A percentile compares a stretch with the other conserved stretches of the same genome.
Evolutionary conservation across 2,329 filamentous ascomycete species (phyloP).

Genomic region (Sclerotinia trifoliorum): DNA sequence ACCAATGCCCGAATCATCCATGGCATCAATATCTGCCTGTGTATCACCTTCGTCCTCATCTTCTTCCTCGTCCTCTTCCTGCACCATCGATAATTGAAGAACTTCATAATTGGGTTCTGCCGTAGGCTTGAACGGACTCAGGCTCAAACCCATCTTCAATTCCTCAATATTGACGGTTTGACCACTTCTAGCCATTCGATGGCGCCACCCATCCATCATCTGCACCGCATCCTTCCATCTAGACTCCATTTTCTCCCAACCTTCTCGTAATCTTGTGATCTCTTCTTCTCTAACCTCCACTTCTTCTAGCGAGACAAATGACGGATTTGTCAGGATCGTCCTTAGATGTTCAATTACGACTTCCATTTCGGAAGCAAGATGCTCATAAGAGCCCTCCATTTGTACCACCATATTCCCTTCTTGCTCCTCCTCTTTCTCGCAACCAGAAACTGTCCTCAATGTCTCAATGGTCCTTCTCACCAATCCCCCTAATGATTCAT

Average conservation of each 20-base stretch:
- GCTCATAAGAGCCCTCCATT: constrained; percentile 53
- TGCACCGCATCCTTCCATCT: constrained; percentile 86
- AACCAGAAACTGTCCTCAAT: constrained; percentile 67
- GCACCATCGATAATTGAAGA: constrained; percentile 37
- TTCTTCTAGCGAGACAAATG: constrained; percentile 93
- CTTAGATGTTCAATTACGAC: constrained; percentile 76
- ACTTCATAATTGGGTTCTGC: constrained; percentile 49
- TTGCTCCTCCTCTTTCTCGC: constrained; percentile 44
- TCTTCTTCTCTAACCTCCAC: constrained; percentile 91
- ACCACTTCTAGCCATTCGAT: constrained; percentile 70
- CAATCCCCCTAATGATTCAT: constrained; percentile 74
- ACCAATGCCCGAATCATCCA: constrained; percentile 35
- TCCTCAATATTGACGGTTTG: constrained; percentile 68
- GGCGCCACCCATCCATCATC: constrained; percentile 91
- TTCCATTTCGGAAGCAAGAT: constrained; percentile 70
- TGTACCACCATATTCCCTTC: constrained; percentile 31
- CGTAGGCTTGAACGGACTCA: constrained; percentile 57
- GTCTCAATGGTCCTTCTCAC: constrained; percentile 69
- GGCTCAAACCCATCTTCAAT: constrained; percentile 64
- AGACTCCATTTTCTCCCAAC: constrained; percentile 91
- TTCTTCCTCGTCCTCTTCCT: constrained; percentile 24
- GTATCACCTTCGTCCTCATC: constrained; percentile 38
- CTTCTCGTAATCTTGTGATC: constrained; percentile 75
- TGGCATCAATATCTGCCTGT: constrained; percentile 40
- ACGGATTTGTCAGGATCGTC: constrained; percentile 86